phyloP scores from a whole-genome alignment of 2,329 filamentous ascomycete species.

The Plenodomus lindquistii region DNA sequence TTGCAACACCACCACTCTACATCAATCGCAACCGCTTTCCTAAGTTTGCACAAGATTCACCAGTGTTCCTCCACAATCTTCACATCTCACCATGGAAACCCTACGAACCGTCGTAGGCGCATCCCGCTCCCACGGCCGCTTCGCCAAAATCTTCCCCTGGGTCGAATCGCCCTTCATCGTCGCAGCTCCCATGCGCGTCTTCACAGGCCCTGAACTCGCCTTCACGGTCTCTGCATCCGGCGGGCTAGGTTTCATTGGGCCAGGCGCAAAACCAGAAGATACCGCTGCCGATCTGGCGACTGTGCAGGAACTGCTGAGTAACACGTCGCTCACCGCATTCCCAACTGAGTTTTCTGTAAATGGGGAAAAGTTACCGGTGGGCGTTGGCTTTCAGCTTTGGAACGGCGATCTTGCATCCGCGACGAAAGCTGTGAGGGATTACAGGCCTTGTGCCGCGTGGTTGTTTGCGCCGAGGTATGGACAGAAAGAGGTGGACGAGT shows the following conservation, averaged over 20 bases:
- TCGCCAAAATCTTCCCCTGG: slow-evolving; percentile 52
- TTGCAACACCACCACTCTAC: too few relatives aligned
- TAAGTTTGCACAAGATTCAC: too few relatives aligned
- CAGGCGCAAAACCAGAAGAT: slow-evolving; percentile 41
- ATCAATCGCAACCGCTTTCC: too few relatives aligned
- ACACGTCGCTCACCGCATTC: not conserved
- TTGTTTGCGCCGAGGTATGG: slow-evolving; percentile 61
- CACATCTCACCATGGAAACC: slow-evolving; percentile 2
- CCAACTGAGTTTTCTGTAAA: slow-evolving; percentile 1
- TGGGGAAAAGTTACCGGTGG: slow-evolving; percentile 51
- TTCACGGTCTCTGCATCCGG: slow-evolving; percentile 60
- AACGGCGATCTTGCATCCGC: slow-evolving; percentile 49
- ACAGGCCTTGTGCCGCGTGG: slow-evolving; percentile 64
- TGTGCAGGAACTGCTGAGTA: slow-evolving; percentile 3
- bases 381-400: slow-evolving; percentile 64
- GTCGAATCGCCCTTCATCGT: slow-evolving; percentile 58
- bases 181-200: slow-evolving; percentile 68
- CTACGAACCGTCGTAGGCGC: slow-evolving; percentile 2
- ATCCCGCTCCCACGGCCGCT: not conserved
- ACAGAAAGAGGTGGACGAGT: slow-evolving; percentile 37
- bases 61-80: too few relatives aligned
- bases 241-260: slow-evolving; percentile 46
- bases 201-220: slow-evolving; percentile 59
- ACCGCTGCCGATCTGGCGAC: slow-evolving; percentile 21
- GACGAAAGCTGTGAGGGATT: slow-evolving; percentile 55